Conservation (phyloP, 805 yeast genomes). For the Torulaspora maleeae region DNA sequence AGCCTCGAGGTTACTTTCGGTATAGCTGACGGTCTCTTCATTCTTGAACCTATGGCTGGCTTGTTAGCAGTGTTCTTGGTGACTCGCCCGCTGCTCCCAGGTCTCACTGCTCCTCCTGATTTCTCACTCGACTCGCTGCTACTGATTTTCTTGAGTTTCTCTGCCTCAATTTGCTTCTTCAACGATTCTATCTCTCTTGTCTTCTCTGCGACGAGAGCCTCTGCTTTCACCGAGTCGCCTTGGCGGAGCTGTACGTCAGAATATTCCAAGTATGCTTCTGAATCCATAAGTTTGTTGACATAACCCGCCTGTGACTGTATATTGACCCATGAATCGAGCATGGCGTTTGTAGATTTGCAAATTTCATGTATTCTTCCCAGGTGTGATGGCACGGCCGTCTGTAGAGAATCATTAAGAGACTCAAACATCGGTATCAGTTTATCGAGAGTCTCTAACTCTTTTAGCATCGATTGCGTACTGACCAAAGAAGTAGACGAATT, state of each 20-base stretch:
- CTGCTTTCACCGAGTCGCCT: slow-evolving; percentile 17
- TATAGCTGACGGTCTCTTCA: slow-evolving; percentile 19
- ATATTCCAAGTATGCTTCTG: slow-evolving; percentile 38
- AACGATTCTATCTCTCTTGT: slow-evolving; percentile 19
- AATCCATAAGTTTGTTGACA: slow-evolving; percentile 45
- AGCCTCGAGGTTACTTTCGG: slow-evolving; percentile 24
- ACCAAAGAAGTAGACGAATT: slow-evolving; percentile 17
- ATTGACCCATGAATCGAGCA: slow-evolving; percentile 56
- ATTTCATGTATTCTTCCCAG: slow-evolving; percentile 38
- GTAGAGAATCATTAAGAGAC: slow-evolving; percentile 21
- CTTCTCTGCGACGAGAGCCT: slow-evolving; percentile 12
- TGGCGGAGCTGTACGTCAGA: slow-evolving; percentile 29
- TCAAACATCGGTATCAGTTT: slow-evolving; percentile 30
- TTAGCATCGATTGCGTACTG: slow-evolving; percentile 30
- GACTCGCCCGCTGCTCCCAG: slow-evolving; percentile 5
- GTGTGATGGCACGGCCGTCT: slow-evolving; percentile 22
- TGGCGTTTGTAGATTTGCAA: slow-evolving; percentile 44
- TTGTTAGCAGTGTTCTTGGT: not conserved
- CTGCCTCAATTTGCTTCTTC: slow-evolving; percentile 14
- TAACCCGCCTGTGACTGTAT: slow-evolving; percentile 60
- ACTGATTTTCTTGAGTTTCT: slow-evolving; percentile 9
- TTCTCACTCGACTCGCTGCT: not conserved
- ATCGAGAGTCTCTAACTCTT: slow-evolving; percentile 32
- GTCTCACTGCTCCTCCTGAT: slow-evolving; percentile 3
- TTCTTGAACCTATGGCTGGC: slow-evolving; percentile 1